Evolutionary conservation across 148 eudicot genomes (phyloP).

Genomic region (Mesembryanthemum crystallinum): DNA sequence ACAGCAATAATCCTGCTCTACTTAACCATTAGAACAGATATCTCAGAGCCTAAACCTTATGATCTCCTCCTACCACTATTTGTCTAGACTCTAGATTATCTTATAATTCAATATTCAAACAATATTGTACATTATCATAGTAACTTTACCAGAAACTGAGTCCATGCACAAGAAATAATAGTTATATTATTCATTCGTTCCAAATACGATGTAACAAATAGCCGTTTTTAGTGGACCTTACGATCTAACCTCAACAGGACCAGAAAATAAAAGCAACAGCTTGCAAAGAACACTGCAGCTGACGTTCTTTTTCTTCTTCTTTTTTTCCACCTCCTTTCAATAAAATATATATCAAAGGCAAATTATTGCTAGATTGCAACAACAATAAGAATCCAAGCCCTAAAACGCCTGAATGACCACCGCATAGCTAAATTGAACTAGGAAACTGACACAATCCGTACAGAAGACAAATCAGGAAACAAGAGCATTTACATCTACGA

Average conservation of each 20-base stretch:
- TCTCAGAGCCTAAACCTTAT: background rate
- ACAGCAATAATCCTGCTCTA: background rate
- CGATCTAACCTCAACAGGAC: too few relatives aligned
- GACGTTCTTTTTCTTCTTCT: background rate
- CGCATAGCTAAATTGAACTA: too few relatives aligned
- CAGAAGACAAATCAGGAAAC: too few relatives aligned
- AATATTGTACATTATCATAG: background rate
- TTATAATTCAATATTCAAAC: background rate
- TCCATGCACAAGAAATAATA: background rate
- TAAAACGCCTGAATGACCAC: too few relatives aligned
- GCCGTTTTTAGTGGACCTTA: background rate
- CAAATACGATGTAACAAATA: background rate
- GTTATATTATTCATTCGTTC: background rate
- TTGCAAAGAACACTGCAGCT: background rate
- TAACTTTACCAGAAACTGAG: background rate
- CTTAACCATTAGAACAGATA: background rate
- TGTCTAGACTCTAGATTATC: background rate
- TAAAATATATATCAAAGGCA: too few relatives aligned
- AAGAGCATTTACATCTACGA: too few relatives aligned
- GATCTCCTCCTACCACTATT: background rate
- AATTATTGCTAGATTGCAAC: too few relatives aligned
- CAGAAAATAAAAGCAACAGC: background rate
- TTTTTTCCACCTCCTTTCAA: too few relatives aligned
- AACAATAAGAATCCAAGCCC: background rate
- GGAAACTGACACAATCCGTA: too few relatives aligned